Percentiles rank a stretch among this genome's conserved stretches.
Evolutionary conservation across 1,139 yeast species (phyloP).

Genomic region (Yamadazyma sp.): DNA sequence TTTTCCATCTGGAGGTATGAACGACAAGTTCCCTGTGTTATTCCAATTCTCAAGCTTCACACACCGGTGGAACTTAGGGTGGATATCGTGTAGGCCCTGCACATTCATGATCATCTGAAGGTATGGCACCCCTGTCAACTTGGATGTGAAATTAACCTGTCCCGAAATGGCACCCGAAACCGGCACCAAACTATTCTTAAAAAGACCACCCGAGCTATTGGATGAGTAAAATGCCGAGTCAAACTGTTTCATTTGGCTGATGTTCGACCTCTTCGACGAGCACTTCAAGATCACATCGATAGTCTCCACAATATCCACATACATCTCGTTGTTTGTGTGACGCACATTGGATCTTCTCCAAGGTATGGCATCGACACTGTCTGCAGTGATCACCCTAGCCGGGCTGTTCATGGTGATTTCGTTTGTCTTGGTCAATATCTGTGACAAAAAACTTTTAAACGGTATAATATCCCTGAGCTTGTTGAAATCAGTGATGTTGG

Average conservation of each 20-base stretch:
- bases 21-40: conserved; percentile 48
- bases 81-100: conserved; percentile 39
- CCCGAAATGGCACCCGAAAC: conserved; percentile 67
- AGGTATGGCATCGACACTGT: conserved; percentile 38
- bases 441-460: conserved; percentile 42
- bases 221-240: conserved; percentile 42
- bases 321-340: conserved; percentile 76
- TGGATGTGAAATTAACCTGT: conserved; percentile 58
- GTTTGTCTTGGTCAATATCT: conserved; percentile 35
- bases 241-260: conserved; percentile 19
- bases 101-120: conserved; percentile 55
- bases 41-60: conserved; percentile 51
- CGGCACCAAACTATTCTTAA: conserved; percentile 31
- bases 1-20: conserved; percentile 89
- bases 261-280: conserved; percentile 10
- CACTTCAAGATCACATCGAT: conserved; percentile 43
- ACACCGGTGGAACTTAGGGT: conserved; percentile 62
- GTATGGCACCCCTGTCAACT: conserved; percentile 74
- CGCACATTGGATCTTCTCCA: conserved; percentile 73
- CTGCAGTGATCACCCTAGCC: conserved; percentile 1
- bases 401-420: conserved; percentile 21
- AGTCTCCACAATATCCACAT: conserved; percentile 71
- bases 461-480: conserved; percentile 71
- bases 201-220: conserved; percentile 12
- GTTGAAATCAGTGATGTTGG: conserved; percentile 72